phyloP scores from a whole-genome alignment of 1,284 basidiomycete genomes.

The Rhodotorula sp. region DNA sequence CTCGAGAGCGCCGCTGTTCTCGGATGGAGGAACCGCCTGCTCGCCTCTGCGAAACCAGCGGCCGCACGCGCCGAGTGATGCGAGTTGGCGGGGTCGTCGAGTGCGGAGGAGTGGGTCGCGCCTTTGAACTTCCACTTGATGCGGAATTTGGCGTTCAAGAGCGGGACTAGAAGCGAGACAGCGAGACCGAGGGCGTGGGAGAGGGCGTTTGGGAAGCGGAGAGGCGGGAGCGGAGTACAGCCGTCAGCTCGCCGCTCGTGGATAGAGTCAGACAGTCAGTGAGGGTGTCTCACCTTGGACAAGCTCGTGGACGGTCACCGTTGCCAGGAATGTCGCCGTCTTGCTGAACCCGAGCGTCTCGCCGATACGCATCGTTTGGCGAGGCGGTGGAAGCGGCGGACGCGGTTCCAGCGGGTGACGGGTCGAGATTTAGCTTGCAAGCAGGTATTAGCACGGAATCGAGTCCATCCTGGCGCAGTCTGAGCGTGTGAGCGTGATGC shows the following conservation, averaged over 20 bases:
- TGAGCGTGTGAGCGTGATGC: too few species aligned
- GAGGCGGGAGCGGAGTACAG: background rate
- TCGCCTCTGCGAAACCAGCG: background rate
- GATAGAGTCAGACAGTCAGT: background rate
- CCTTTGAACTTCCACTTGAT: slow-evolving; percentile 40
- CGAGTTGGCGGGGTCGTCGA: background rate
- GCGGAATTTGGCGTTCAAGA: slow-evolving; percentile 34
- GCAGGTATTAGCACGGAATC: too few species aligned
- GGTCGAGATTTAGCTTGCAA: too few species aligned
- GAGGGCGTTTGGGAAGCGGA: background rate
- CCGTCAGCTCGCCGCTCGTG: background rate
- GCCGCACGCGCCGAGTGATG: too few species aligned
- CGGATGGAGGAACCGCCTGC: slow-evolving; percentile 23
- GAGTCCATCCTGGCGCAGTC: too few species aligned
- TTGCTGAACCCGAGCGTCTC: slow-evolving; percentile 28
- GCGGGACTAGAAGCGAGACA: slow-evolving; percentile 18
- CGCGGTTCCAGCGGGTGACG: background rate
- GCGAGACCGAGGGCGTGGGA: too few species aligned
- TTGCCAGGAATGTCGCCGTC: slow-evolving; percentile 33
- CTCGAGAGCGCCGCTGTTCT: background rate
- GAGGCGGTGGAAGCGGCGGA: background rate
- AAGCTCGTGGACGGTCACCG: slow-evolving; percentile 34
- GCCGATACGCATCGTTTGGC: slow-evolving; percentile 15
- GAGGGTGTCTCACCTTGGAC: slow-evolving; percentile 13
- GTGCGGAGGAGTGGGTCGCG: slow-evolving; percentile 14